Percentiles rank a stretch among this genome's conserved stretches.
Evolutionary conservation across 352 stramenopile species (phyloP).

Genomic region (Phytophthora podocarpi): DNA sequence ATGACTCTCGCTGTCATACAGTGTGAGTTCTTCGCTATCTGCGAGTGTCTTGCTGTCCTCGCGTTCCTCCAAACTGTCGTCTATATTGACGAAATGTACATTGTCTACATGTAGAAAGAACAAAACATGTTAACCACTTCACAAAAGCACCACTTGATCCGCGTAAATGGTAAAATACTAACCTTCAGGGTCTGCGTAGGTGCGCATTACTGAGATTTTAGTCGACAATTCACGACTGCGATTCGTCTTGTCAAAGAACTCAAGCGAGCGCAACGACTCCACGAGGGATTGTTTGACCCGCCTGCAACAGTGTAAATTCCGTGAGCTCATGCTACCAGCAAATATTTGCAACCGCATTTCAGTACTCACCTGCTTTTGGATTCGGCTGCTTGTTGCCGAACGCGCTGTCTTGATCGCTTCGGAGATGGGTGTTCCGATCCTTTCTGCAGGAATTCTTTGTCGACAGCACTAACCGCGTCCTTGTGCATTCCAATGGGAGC

Average conservation of each 20-base stretch:
- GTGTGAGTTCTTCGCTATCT: constrained; percentile 9
- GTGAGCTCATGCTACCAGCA: not conserved
- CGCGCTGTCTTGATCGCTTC: constrained; percentile 52
- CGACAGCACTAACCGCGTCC: constrained; percentile 22
- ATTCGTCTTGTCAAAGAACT: constrained; percentile 82
- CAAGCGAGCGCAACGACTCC: constrained; percentile 69
- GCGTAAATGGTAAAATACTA: not conserved
- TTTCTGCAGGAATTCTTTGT: constrained; percentile 54
- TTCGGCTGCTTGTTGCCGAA: constrained; percentile 28
- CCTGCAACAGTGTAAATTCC: constrained; percentile 15
- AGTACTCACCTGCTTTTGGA: constrained; percentile 44
- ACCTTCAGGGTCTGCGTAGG: constrained; percentile 67
- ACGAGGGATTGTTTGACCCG: constrained; percentile 72
- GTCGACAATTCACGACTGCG: constrained; percentile 63
- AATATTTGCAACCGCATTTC: not conserved
- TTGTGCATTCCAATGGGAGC: constrained; percentile 67
- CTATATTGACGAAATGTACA: constrained; percentile 82
- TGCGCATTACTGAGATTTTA: constrained; percentile 66
- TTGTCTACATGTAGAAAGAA: constrained; percentile 40
- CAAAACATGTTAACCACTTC: too few relatives aligned
- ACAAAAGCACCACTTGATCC: not conserved
- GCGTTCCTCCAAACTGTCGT: constrained; percentile 43
- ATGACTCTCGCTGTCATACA: constrained; percentile 3
- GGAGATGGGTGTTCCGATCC: constrained; percentile 40
- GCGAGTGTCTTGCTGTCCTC: not conserved